phyloP scores from a whole-genome alignment of 306 rosid genomes.

The Prunus armeniaca region DNA sequence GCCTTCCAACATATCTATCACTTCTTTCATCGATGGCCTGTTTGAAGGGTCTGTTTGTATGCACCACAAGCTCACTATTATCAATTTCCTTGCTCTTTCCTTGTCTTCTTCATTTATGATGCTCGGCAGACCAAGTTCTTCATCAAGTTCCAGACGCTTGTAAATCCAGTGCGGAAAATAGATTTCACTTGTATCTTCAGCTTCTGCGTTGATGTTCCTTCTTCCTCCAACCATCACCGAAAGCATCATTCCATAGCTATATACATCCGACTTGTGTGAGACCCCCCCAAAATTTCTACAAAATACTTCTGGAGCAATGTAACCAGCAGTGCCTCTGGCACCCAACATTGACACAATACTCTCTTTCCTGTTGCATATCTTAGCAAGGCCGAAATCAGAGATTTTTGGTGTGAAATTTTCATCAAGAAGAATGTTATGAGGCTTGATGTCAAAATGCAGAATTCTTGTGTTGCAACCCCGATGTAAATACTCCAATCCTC shows the following conservation, averaged over 20 bases:
- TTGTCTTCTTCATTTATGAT: constrained; percentile 21
- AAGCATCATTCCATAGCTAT: constrained; percentile 39
- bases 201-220: constrained; percentile 16
- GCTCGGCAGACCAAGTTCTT: constrained; percentile 16
- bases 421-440: constrained; percentile 41
- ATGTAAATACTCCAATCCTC: constrained; percentile 42
- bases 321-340: constrained; percentile 38
- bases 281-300: constrained; percentile 29
- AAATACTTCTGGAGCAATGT: constrained; percentile 35
- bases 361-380: constrained; percentile 27
- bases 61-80: constrained; percentile 31
- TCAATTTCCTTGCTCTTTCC: constrained; percentile 29
- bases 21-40: constrained; percentile 30
- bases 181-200: constrained; percentile 18
- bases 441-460: constrained; percentile 46
- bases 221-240: constrained; percentile 33
- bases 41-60: constrained; percentile 24
- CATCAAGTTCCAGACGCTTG: constrained; percentile 19
- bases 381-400: constrained; percentile 48
- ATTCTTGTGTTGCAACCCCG: constrained; percentile 41
- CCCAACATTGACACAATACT: constrained; percentile 29
- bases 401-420: constrained; percentile 31
- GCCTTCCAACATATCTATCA: constrained; percentile 37
- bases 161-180: constrained; percentile 46
- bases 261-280: constrained; percentile 41